These are phyloP conservation scores for Solanum corneliomulleri DNA, from an alignment of 257 asterid genomes.

Conservation along the genomic window DNA sequence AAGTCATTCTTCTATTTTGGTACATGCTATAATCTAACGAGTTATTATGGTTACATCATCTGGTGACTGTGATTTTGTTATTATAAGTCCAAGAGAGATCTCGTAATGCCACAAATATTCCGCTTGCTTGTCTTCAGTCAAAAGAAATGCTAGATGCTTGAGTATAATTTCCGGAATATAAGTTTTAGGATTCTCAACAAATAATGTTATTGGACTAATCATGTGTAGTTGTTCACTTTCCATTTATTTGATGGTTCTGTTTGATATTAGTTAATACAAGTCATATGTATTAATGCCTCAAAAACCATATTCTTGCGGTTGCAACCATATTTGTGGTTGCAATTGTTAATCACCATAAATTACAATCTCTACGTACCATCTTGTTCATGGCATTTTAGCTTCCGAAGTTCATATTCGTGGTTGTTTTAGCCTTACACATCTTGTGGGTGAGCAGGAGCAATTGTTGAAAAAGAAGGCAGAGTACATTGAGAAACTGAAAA, in stretches of 20 bases:
- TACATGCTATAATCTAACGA: background rate
- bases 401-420: background rate
- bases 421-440: background rate
- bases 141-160: background rate
- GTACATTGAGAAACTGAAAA: constrained; percentile 60
- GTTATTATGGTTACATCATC: background rate
- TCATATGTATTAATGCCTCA: background rate
- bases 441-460: constrained; percentile 35
- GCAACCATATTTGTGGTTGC: background rate
- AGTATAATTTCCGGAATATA: background rate
- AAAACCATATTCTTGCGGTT: background rate
- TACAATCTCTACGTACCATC: too few relatives aligned
- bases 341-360: too few relatives aligned
- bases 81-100: background rate
- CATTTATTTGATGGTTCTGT: background rate
- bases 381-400: background rate
- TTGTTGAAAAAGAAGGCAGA: constrained; percentile 73
- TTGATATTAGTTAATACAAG: background rate
- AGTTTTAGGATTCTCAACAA: background rate
- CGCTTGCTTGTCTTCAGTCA: background rate
- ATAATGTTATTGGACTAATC: background rate
- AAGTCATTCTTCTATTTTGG: background rate
- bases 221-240: background rate
- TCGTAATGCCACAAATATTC: background rate
- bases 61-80: background rate